Evolutionary conservation across 1,139 yeast genomes (phyloP).

Genomic region (Kodamaea suecica): DNA sequence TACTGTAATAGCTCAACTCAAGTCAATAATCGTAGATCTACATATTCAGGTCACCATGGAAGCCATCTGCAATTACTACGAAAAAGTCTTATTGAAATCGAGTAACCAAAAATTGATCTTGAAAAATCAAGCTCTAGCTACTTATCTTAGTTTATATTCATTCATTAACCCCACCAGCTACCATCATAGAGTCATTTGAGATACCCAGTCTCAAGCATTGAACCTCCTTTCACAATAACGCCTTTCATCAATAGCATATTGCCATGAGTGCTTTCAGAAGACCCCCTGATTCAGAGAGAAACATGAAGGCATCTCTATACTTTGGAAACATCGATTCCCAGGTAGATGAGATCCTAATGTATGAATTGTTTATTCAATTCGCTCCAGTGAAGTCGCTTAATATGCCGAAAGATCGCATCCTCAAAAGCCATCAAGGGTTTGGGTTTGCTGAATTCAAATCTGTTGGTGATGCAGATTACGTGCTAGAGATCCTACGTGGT

Average conservation of each 20-base stretch:
- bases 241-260: no score
- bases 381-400: conserved; percentile 73
- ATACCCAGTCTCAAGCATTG: background rate
- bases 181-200: no score
- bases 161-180: no score
- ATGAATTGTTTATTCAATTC: conserved; percentile 81
- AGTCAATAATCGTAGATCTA: no score
- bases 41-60: no score
- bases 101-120: no score
- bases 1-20: no score
- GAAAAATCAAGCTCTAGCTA: no score
- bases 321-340: conserved; percentile 80
- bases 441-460: conserved; percentile 78
- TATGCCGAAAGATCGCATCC: conserved; percentile 76
- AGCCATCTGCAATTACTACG: no score
- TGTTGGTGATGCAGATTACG: conserved; percentile 68
- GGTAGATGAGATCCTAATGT: conserved; percentile 64
- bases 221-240: no score
- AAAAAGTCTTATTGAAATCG: no score
- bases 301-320: conserved; percentile 68
- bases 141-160: no score
- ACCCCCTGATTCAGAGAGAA: conserved; percentile 45
- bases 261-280: conserved; percentile 27
- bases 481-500: conserved; percentile 57
- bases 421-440: conserved; percentile 75